Percentiles rank a stretch among this genome's conserved stretches.
Evolutionary conservation across 202 grass and related monocot species (phyloP).

Genomic region (Dendrocalamus latiflorus): DNA sequence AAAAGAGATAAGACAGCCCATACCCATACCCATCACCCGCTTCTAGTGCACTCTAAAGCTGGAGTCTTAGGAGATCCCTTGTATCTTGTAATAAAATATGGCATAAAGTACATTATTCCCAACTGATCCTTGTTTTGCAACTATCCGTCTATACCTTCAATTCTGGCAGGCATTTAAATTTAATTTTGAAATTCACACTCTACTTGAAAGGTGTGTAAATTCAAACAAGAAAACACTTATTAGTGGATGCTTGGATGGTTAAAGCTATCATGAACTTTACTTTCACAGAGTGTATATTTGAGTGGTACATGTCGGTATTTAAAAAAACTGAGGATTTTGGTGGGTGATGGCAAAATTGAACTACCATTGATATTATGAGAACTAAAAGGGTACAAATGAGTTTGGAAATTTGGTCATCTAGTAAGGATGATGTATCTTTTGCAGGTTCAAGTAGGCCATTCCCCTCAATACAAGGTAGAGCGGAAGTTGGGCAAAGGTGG

Average conservation of each 20-base stretch:
- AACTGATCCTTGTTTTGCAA: background rate
- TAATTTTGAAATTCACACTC: background rate
- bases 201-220: background rate
- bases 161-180: background rate
- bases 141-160: background rate
- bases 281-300: slow-evolving; percentile 4
- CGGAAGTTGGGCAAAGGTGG: slow-evolving; percentile 98
- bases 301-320: background rate
- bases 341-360: background rate
- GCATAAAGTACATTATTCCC: background rate
- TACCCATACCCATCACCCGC: background rate
- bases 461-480: slow-evolving; percentile 90
- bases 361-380: background rate
- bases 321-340: background rate
- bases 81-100: background rate
- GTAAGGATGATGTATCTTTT: slow-evolving; percentile 6
- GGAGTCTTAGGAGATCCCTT: background rate
- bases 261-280: background rate
- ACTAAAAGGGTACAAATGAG: background rate
- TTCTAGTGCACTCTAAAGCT: slow-evolving; percentile 9
- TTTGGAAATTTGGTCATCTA: background rate
- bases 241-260: background rate
- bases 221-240: background rate
- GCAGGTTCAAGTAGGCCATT: slow-evolving; percentile 97
- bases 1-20: background rate